Evolutionary conservation across 1,139 yeast genomes (phyloP).

Genomic region (Pichia sp.): DNA sequence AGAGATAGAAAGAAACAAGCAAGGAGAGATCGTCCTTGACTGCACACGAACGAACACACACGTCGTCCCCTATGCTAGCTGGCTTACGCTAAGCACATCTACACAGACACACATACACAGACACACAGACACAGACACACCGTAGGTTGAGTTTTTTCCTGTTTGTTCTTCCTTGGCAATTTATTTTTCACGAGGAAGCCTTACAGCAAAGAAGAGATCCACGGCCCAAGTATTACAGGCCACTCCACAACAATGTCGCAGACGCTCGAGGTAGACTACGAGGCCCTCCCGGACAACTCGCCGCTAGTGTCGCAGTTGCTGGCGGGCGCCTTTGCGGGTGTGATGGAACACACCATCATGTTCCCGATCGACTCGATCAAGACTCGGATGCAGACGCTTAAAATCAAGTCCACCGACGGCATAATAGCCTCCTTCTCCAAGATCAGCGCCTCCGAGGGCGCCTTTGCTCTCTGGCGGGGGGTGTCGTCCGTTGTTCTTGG

Average conservation of each 20-base stretch:
- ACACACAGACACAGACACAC: not conserved
- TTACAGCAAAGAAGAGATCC: too few species aligned
- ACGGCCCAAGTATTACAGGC: too few species aligned
- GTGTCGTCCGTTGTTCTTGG: constrained; percentile 90
- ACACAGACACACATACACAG: not conserved
- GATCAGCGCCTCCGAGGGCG: constrained; percentile 87
- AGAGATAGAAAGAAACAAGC: too few species aligned
- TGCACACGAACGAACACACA: not conserved
- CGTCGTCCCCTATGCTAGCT: not conserved
- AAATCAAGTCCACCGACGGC: constrained; percentile 31
- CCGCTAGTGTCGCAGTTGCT: constrained; percentile 74
- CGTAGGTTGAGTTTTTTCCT: not conserved
- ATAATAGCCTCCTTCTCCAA: constrained; percentile 60
- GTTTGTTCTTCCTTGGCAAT: not conserved
- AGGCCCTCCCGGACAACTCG: constrained; percentile 85
- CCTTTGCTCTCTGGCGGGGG: constrained; percentile 89
- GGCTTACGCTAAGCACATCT: not conserved
- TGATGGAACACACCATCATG: constrained; percentile 97
- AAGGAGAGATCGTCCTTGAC: too few species aligned
- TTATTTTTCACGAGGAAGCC: not conserved
- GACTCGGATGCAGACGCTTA: constrained; percentile 87
- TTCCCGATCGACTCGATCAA: constrained; percentile 93
- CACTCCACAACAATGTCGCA: constrained; percentile 12
- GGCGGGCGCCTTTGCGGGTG: constrained; percentile 98
- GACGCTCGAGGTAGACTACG: constrained; percentile 66